Conservation (phyloP, 2,329 filamentous ascomycete species). For the Penicillium sp. region DNA sequence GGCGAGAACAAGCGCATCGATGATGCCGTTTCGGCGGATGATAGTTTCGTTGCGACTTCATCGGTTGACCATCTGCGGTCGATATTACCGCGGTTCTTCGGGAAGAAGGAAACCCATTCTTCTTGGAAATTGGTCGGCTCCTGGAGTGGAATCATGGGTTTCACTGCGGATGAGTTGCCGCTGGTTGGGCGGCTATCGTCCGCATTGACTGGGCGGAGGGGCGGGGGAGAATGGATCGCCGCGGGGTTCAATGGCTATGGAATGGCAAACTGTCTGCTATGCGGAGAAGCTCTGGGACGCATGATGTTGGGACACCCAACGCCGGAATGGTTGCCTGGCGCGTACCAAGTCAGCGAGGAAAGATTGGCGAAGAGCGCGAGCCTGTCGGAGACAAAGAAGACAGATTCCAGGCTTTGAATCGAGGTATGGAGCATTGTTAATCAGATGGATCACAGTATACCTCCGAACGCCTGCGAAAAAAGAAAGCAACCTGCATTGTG, state of each 20-base stretch:
- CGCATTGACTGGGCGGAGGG: conserved; percentile 30
- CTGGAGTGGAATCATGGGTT: conserved; percentile 45
- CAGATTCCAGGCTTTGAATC: no score
- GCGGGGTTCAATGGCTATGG: conserved; percentile 62
- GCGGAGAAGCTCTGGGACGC: conserved; percentile 23
- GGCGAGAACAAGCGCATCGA: conserved; percentile 20
- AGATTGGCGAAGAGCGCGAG: conserved; percentile 14
- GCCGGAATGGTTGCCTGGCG: conserved; percentile 22
- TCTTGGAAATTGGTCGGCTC: conserved; percentile 20
- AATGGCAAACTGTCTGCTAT: conserved; percentile 51
- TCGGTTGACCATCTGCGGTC: conserved; percentile 16
- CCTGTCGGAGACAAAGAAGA: not conserved
- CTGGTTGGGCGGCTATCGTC: conserved; percentile 47
- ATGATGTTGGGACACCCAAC: conserved; percentile 26
- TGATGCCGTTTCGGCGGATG: conserved; percentile 18
- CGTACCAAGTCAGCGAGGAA: conserved; percentile 18
- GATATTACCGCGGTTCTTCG: conserved; percentile 20
- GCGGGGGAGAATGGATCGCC: conserved; percentile 45
- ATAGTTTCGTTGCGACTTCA: conserved; percentile 13
- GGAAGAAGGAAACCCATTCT: not conserved
- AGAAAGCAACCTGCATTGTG: no score
- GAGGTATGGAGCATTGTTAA: no score
- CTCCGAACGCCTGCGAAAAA: no score
- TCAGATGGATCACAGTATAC: no score
- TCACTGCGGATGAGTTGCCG: conserved; percentile 45